Evolutionary conservation across 2,329 filamentous ascomycete genomes (phyloP).

Genomic region (Drechslerella coelobrocha): DNA sequence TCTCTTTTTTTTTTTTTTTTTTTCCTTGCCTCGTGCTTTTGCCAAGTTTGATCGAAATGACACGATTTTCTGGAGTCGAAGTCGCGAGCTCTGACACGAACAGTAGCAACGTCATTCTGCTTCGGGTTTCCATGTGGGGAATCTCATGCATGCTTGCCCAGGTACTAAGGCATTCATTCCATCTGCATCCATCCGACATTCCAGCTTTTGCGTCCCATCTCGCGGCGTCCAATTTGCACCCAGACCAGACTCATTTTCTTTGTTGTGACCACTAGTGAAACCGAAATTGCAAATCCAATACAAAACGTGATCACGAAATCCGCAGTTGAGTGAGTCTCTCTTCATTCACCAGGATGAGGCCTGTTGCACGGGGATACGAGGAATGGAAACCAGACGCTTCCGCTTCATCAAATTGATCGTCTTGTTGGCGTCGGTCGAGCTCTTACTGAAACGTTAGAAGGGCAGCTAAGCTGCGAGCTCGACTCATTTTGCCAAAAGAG

Average conservation of each 20-base stretch:
- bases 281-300: constrained; percentile 18
- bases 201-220: constrained; percentile 5
- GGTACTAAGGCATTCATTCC: constrained; percentile 27
- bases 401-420: constrained; percentile 12
- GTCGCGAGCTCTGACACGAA: constrained; percentile 7
- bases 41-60: constrained; percentile 4
- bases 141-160: constrained; percentile 3
- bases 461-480: constrained; percentile 9
- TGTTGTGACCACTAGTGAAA: constrained; percentile 21
- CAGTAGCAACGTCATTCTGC: constrained; percentile 29
- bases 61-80: background rate
- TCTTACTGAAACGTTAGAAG: constrained; percentile 19
- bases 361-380: constrained; percentile 27
- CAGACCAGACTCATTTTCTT: constrained; percentile 1
- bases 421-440: constrained; percentile 45
- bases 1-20: too few relatives aligned
- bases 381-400: constrained; percentile 20
- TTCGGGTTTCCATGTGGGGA: constrained; percentile 8
- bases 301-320: constrained; percentile 28
- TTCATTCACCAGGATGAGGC: constrained; percentile 7
- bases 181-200: constrained; percentile 38
- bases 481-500: constrained; percentile 46
- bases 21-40: too few relatives aligned
- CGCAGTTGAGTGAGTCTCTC: background rate
- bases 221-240: constrained; percentile 15